Evolutionary conservation across 768 basidiomycete species (phyloP), one percentile per base, ranked within the genome.

Genomic region (Scleroderma bovista): DNA sequence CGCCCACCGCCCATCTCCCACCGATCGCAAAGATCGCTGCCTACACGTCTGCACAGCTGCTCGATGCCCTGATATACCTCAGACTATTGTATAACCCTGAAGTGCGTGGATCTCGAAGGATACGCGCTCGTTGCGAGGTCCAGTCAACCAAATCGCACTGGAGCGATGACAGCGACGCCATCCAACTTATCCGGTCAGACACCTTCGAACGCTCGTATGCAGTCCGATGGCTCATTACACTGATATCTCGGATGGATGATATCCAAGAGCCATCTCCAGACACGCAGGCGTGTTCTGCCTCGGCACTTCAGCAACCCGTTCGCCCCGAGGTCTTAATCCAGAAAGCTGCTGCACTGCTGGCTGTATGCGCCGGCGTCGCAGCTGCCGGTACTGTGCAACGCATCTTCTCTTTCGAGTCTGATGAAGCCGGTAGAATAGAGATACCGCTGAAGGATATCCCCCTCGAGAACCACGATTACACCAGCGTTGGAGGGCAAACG

Each of bases 401-500:
- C 19, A 64, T 66, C 16, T 80, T 85, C 53, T 58, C 61, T 0
- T 85, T 89, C 48, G 55, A 57, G 0, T 50, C 57, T 24, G 3
- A 47, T 2, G 48, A 44, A 33, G 26, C 12, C 7, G 57, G 56
- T 39, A 36, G 51, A 40, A 56, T 73, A 34, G 57, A 67, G 11
- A 67, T 86, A 11, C 60, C 70, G 46, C 58, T 93, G 44, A 81
- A 72, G 26, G 91, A 93, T 62, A 75, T 82, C 2, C 80, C 87
- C 2, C 67, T 91, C 38, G 77, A 83, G 44, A 83, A 87, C 48
- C 68, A 74, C n/a, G 84, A 88, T 56, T 84, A 80, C 54, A 68
- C 72, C 12, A 86, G 82, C 48, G 81, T 91, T 16, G 91, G 91
- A 1, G 83, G 88, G 23, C 91, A 93, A 68, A 93, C 90, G 0